These are phyloP conservation scores for Phytopythium litorale DNA, from an alignment of 352 stramenopile genomes.

Conservation along the genomic window DNA sequence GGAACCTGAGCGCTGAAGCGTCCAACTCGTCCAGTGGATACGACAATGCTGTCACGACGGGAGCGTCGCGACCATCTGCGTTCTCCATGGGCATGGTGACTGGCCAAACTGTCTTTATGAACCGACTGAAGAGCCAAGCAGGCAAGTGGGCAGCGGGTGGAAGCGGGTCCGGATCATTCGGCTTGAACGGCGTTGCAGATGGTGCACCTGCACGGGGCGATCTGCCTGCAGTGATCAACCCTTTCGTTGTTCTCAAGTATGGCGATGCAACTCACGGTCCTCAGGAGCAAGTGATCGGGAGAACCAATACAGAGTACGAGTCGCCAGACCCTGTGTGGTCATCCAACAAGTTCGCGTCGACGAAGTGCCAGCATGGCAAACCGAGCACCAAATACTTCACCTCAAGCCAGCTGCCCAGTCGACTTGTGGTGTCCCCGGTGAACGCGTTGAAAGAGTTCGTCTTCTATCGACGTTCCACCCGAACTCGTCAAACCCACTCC, in stretches of 20 bases:
- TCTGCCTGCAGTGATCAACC: constrained; percentile 27
- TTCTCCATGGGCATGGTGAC: constrained; percentile 46
- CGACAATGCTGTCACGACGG: constrained; percentile 18
- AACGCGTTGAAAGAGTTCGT: constrained; percentile 78
- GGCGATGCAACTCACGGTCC: constrained; percentile 44
- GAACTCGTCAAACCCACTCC: constrained; percentile 10
- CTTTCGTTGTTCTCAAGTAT: constrained; percentile 75
- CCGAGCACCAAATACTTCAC: constrained; percentile 59
- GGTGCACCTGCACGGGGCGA: constrained; percentile 1
- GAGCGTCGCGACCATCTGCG: constrained; percentile 31
- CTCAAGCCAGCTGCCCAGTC: constrained; percentile 47
- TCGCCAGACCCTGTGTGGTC: constrained; percentile 63
- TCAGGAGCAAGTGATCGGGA: constrained; percentile 60
- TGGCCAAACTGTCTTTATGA: constrained; percentile 53
- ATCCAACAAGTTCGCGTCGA: constrained; percentile 47
- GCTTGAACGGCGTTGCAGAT: constrained; percentile 18
- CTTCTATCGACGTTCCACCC: constrained; percentile 51
- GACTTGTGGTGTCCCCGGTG: constrained; percentile 53
- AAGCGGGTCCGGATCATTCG: constrained; percentile 17
- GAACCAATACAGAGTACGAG: constrained; percentile 87
- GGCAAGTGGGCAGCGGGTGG: constrained; percentile 47
- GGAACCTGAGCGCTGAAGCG: constrained; percentile 31
- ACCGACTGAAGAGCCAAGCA: constrained; percentile 57
- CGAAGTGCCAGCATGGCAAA: constrained; percentile 64
- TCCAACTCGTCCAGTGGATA: constrained; percentile 6